Conservation (phyloP, 2,329 filamentous ascomycete genomes). For the Neurospora sp. region DNA sequence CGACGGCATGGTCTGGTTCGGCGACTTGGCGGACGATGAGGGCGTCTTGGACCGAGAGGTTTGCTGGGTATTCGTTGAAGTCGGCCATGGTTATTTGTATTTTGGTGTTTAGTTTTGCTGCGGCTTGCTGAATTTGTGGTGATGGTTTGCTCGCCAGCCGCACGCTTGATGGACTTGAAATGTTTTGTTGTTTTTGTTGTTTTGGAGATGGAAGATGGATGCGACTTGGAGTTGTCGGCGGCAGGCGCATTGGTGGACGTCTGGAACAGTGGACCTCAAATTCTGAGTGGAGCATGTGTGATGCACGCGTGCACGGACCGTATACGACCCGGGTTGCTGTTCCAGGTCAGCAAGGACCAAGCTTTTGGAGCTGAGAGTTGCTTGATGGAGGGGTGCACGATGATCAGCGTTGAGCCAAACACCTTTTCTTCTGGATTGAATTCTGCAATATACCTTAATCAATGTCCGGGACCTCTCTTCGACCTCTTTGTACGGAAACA, state of each 20-base stretch:
- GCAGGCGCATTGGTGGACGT: not conserved
- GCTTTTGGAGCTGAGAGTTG: not conserved
- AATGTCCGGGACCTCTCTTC: too few species aligned
- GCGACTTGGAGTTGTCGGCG: not conserved
- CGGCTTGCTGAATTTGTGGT: not conserved
- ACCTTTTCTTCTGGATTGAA: not conserved
- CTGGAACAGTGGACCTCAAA: not conserved
- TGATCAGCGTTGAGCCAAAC: not conserved
- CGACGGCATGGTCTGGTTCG: constrained; percentile 48
- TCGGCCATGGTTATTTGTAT: constrained; percentile 38
- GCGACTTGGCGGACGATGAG: constrained; percentile 48
- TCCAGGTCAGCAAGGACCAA: not conserved
- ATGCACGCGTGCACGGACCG: not conserved
- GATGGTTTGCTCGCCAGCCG: not conserved
- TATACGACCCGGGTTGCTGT: not conserved
- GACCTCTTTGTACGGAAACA: not conserved
- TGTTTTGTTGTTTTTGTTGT: not conserved
- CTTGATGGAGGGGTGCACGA: not conserved
- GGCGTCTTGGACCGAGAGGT: constrained; percentile 55
- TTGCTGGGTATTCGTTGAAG: constrained; percentile 54
- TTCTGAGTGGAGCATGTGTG: not conserved
- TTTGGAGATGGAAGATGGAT: not conserved
- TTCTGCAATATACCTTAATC: too few species aligned
- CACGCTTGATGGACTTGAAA: not conserved
- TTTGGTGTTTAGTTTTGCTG: not conserved